A percentile compares a stretch with the other conserved stretches of the same genome.
Conservation (phyloP, 1,284 basidiomycete species). For the Pterulicium gracile region DNA sequence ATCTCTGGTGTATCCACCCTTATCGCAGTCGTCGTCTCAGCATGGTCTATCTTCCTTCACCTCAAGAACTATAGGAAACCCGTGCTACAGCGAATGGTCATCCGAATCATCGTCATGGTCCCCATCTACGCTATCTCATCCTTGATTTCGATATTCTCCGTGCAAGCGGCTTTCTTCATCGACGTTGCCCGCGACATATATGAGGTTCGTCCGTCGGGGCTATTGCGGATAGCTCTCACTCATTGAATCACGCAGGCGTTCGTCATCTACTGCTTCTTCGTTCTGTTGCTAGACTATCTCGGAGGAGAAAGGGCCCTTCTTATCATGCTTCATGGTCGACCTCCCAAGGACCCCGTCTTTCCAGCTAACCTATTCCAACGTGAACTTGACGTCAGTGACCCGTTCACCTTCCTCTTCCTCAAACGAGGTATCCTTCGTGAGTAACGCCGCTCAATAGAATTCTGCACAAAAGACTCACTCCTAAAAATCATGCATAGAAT, state of each 20-base stretch:
- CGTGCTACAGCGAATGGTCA: slow-evolving; percentile 80
- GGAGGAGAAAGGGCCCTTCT: slow-evolving; percentile 91
- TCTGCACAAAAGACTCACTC: too few relatives aligned
- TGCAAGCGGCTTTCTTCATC: slow-evolving; percentile 94
- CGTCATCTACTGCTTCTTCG: slow-evolving; percentile 92
- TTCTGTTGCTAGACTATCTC: slow-evolving; percentile 75
- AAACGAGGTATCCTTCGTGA: slow-evolving; percentile 91
- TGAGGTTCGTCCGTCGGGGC: slow-evolving; percentile 49
- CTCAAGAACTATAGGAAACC: slow-evolving; percentile 87
- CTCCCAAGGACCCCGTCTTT: slow-evolving; percentile 80
- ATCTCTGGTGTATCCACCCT: slow-evolving; percentile 53
- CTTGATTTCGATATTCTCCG: slow-evolving; percentile 87
- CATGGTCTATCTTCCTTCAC: slow-evolving; percentile 80
- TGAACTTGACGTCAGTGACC: slow-evolving; percentile 86
- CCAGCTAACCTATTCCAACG: slow-evolving; percentile 70
- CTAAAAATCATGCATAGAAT: slow-evolving; percentile 48
- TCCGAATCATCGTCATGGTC: slow-evolving; percentile 96
- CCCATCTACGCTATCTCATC: slow-evolving; percentile 89
- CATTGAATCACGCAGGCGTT: slow-evolving; percentile 54
- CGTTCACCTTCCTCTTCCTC: slow-evolving; percentile 87
- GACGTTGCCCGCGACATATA: slow-evolving; percentile 94
- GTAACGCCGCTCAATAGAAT: too few relatives aligned
- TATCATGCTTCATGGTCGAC: slow-evolving; percentile 83
- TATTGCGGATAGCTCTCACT: slow-evolving; percentile 2
- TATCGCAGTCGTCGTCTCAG: slow-evolving; percentile 70